phyloP scores from a whole-genome alignment of 306 rosid genomes.

The Vigna unguiculata region DNA sequence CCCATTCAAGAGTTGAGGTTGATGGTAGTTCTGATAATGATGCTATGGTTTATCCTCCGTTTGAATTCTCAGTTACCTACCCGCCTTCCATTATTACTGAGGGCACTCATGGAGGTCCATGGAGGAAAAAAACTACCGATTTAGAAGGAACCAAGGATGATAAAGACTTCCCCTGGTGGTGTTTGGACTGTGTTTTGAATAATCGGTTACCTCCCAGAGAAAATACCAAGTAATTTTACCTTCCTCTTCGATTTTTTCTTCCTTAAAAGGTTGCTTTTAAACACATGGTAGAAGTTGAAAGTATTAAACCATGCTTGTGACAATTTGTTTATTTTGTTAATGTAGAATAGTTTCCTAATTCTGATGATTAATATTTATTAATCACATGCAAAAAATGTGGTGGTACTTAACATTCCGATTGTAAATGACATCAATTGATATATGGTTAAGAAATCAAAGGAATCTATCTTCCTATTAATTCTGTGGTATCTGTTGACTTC shows the following conservation, averaged over 20 bases:
- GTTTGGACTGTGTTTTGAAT: constrained; percentile 80
- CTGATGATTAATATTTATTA: not conserved
- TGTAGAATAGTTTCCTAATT: constrained; percentile 30
- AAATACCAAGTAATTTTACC: constrained; percentile 75
- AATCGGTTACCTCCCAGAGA: constrained; percentile 93
- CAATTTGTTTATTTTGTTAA: constrained; percentile 31
- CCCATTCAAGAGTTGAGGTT: constrained; percentile 74
- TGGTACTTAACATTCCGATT: constrained; percentile 22
- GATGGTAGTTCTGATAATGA: constrained; percentile 76
- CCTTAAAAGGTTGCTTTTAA: not conserved
- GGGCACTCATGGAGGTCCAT: constrained; percentile 88
- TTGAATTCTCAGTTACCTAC: constrained; percentile 74
- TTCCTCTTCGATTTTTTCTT: constrained; percentile 23
- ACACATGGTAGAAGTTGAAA: constrained; percentile 18
- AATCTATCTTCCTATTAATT: constrained; percentile 12
- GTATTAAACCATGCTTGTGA: not conserved
- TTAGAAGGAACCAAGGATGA: constrained; percentile 89
- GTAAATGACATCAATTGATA: constrained; percentile 24
- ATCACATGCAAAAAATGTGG: not conserved
- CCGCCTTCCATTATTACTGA: constrained; percentile 88
- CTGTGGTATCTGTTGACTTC: constrained; percentile 23
- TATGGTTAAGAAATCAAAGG: constrained; percentile 21
- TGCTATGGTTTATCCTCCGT: constrained; percentile 80
- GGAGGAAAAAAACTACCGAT: constrained; percentile 85
- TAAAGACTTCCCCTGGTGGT: constrained; percentile 85